These are phyloP conservation scores for Nannochloropsis gaditana DNA, from an alignment of 108 stramenopile genomes.

Conservation along the genomic window DNA sequence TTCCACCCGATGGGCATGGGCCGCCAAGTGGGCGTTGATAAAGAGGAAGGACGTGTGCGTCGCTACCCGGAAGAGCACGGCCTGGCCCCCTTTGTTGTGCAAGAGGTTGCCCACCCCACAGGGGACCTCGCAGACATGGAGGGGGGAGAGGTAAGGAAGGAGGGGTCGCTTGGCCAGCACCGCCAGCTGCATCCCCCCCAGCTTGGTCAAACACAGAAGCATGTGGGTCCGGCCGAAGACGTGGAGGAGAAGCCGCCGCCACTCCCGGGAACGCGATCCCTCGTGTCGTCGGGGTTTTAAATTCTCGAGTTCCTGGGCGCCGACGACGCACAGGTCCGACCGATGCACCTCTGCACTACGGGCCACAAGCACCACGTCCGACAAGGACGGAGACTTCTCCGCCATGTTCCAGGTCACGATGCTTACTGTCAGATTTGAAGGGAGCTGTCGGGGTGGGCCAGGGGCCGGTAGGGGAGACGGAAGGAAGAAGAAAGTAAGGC, in stretches of 20 bases:
- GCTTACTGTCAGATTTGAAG: background rate
- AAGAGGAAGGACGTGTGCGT: slow-evolving; percentile 51
- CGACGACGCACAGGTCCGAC: background rate
- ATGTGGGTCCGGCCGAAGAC: background rate
- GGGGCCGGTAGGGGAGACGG: background rate
- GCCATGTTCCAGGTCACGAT: slow-evolving; percentile 11
- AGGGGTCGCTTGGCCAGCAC: background rate
- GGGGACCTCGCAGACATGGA: slow-evolving; percentile 37
- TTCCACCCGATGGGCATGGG: slow-evolving; percentile 37
- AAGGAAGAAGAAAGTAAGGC: background rate
- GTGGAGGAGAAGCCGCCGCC: background rate
- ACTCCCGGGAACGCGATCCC: slow-evolving; percentile 4
- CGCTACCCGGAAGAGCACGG: slow-evolving; percentile 45
- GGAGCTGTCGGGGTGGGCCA: background rate
- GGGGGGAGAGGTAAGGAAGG: slow-evolving; percentile 6
- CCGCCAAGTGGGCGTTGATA: slow-evolving; percentile 59
- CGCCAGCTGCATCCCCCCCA: background rate
- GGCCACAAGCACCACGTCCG: background rate
- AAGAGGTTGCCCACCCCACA: slow-evolving; percentile 59
- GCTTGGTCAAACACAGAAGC: background rate
- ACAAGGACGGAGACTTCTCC: background rate
- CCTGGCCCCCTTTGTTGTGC: slow-evolving; percentile 62
- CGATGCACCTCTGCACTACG: background rate
- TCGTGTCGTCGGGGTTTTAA: background rate
- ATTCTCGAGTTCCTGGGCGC: slow-evolving; percentile 4